These are phyloP conservation scores for Penicilliopsis zonata DNA, from an alignment of 495 filamentous ascomycete genomes.

Conservation along the genomic window DNA sequence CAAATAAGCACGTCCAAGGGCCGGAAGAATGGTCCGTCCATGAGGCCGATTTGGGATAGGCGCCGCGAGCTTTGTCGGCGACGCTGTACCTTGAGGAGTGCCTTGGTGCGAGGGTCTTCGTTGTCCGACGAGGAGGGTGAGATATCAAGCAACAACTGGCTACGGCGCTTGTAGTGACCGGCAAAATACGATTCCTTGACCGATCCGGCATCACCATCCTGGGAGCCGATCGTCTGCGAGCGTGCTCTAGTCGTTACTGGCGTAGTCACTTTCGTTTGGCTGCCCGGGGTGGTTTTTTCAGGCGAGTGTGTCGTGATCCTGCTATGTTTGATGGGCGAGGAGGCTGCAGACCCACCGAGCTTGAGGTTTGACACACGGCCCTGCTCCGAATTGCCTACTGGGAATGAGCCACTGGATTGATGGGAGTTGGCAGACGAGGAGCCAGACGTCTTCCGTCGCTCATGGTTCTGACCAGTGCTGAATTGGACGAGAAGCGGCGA, in stretches of 20 bases:
- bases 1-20: constrained; percentile 91
- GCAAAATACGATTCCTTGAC: constrained; percentile 53
- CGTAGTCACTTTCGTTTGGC: constrained; percentile 28
- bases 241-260: constrained; percentile 55
- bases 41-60: constrained; percentile 75
- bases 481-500: constrained; percentile 91
- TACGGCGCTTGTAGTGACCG: constrained; percentile 77
- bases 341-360: constrained; percentile 52
- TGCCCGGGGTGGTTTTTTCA: constrained; percentile 31
- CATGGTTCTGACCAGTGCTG: constrained; percentile 62
- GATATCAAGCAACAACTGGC: constrained; percentile 88
- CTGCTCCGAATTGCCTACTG: constrained; percentile 58
- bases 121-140: constrained; percentile 97
- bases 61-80: constrained; percentile 84
- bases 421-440: constrained; percentile 76
- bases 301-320: constrained; percentile 44
- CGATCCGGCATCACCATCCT: constrained; percentile 59
- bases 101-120: constrained; percentile 82
- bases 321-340: constrained; percentile 66
- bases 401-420: constrained; percentile 58
- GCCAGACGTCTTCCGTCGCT: constrained; percentile 71
- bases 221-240: constrained; percentile 88
- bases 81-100: constrained; percentile 83
- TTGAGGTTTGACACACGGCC: constrained; percentile 33
- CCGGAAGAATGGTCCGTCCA: constrained; percentile 75